These are phyloP conservation scores for Pulveroboletus sp. DNA, from an alignment of 768 basidiomycete genomes.

Conservation along the genomic window DNA sequence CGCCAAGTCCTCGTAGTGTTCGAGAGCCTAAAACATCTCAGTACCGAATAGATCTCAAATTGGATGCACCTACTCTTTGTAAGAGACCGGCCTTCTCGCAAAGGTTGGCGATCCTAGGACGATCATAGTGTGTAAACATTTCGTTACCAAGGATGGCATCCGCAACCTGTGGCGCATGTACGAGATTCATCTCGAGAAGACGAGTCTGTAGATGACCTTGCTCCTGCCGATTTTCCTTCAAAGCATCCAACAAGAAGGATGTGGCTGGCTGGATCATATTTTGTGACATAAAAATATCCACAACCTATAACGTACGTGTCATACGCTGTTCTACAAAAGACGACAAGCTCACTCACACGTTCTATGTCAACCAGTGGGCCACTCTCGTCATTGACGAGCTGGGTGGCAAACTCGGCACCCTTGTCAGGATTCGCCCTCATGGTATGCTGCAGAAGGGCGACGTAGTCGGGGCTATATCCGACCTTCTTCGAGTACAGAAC, in stretches of 20 bases:
- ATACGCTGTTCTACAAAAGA: not conserved
- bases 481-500: slow-evolving; percentile 97
- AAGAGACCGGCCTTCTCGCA: slow-evolving; percentile 97
- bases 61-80: slow-evolving; percentile 67
- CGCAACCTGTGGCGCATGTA: slow-evolving; percentile 97
- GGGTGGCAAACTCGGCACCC: slow-evolving; percentile 95
- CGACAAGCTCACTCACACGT: slow-evolving; percentile 48
- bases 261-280: slow-evolving; percentile 99
- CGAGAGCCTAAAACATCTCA: slow-evolving; percentile 73
- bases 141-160: slow-evolving; percentile 99
- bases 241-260: slow-evolving; percentile 93
- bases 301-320: slow-evolving; percentile 52
- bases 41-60: not conserved
- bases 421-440: slow-evolving; percentile 97
- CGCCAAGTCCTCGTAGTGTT: slow-evolving; percentile 97
- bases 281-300: slow-evolving; percentile 99
- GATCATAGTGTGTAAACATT: slow-evolving; percentile 97
- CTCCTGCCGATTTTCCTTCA: slow-evolving; percentile 98
- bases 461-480: slow-evolving; percentile 89
- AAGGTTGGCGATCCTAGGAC: slow-evolving; percentile 93
- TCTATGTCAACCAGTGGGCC: slow-evolving; percentile 94
- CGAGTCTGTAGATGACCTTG: slow-evolving; percentile 95
- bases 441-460: slow-evolving; percentile 88
- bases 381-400: slow-evolving; percentile 88
- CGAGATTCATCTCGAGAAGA: slow-evolving; percentile 94